These are phyloP conservation scores for Odontarrhena argentea DNA, from an alignment of 345 rosid genomes.

Conservation along the genomic window DNA sequence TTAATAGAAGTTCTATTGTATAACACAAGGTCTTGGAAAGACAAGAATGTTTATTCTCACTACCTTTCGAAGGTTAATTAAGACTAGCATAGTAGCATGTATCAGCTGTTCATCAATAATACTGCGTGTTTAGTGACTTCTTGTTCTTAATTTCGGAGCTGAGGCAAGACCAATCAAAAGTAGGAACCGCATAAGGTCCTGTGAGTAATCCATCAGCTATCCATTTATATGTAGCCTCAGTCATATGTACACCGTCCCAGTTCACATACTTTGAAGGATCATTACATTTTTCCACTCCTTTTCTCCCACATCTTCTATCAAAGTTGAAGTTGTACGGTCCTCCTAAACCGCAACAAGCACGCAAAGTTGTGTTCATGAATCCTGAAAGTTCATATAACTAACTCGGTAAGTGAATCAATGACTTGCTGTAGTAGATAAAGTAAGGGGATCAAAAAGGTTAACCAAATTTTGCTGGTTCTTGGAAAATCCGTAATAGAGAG, in stretches of 20 bases:
- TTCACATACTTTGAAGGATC: conserved; percentile 36
- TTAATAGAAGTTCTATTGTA: no score
- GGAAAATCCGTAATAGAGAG: conserved; percentile 24
- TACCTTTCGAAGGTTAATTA: no score
- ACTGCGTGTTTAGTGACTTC: no score
- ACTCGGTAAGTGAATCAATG: no score
- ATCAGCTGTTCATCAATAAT: no score
- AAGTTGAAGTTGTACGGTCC: conserved; percentile 41
- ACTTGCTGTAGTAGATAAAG: neutral
- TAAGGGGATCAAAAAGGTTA: neutral
- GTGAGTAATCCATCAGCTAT: conserved; percentile 2
- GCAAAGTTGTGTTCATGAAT: conserved; percentile 15
- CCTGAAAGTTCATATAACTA: conserved; percentile 20
- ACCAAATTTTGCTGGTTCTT: conserved; percentile 41
- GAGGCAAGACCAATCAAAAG: no score
- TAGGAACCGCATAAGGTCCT: neutral
- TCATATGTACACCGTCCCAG: conserved; percentile 47
- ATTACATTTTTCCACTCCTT: conserved; percentile 1
- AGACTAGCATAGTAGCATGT: no score
- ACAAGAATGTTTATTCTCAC: no score
- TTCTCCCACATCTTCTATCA: conserved; percentile 20
- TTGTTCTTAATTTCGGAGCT: no score
- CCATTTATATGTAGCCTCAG: conserved; percentile 7
- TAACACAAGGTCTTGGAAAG: no score
- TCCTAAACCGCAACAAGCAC: conserved; percentile 44